These are phyloP conservation scores for Peronosclerospora sorghi DNA, from an alignment of 352 stramenopile genomes.

Conservation along the genomic window DNA sequence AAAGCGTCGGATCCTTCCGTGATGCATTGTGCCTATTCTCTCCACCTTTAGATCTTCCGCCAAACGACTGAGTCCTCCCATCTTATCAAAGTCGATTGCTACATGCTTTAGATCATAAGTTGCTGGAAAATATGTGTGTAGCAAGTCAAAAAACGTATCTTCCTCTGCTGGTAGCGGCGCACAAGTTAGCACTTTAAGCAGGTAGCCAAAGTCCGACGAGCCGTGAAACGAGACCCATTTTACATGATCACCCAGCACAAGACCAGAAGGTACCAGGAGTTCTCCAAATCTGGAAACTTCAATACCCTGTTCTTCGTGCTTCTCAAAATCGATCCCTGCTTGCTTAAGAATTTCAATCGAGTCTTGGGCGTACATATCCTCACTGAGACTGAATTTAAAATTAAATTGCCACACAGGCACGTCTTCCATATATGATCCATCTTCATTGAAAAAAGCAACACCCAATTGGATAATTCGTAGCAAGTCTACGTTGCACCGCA, in stretches of 20 bases:
- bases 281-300: constrained; percentile 96
- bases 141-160: constrained; percentile 93
- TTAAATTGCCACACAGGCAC: constrained; percentile 99
- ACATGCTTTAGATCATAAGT: constrained; percentile 99
- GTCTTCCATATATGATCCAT: constrained; percentile 90
- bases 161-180: constrained; percentile 82
- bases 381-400: constrained; percentile 96
- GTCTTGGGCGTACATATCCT: constrained; percentile 99
- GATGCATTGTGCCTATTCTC: constrained; percentile 98
- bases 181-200: constrained; percentile 95
- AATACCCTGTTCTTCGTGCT: constrained; percentile 94
- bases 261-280: constrained; percentile 94
- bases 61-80: constrained; percentile 94
- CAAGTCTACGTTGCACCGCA: constrained; percentile 98
- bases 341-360: constrained; percentile 98
- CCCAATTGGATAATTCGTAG: constrained; percentile 98
- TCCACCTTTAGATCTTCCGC: constrained; percentile 94
- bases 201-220: constrained; percentile 98
- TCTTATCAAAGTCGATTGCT: constrained; percentile 94
- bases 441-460: constrained; percentile 93
- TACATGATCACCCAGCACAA: constrained; percentile 97
- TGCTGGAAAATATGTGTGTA: constrained; percentile 97
- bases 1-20: constrained; percentile 96
- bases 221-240: constrained; percentile 99
- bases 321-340: constrained; percentile 96